Conservation (phyloP, 805 yeast genomes). For the Diddensiella caesifluorescens region DNA sequence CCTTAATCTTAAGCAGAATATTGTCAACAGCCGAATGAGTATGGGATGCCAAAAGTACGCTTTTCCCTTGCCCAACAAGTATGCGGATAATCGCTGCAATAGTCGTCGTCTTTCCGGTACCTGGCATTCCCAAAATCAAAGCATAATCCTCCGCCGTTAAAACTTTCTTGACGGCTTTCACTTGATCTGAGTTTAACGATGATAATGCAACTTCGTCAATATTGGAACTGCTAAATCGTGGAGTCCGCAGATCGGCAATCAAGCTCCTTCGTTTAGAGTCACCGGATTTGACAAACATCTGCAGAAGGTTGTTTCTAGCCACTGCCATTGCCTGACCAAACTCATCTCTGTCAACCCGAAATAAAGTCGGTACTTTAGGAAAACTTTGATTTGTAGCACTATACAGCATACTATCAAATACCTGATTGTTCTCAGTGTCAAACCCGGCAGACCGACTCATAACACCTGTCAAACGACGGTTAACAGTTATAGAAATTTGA, state of each 20-base stretch:
- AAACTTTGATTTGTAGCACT: conserved; percentile 4
- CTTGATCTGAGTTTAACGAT: conserved; percentile 65
- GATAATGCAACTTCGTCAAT: conserved; percentile 11
- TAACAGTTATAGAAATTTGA: conserved; percentile 45
- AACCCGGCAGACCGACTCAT: conserved; percentile 40
- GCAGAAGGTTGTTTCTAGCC: conserved; percentile 70
- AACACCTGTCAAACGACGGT: conserved; percentile 47
- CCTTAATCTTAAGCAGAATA: conserved; percentile 65
- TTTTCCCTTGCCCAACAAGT: conserved; percentile 54
- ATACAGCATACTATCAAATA: conserved; percentile 37
- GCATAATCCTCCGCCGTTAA: conserved; percentile 68
- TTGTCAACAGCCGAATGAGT: conserved; percentile 97
- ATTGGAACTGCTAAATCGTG: conserved; percentile 34
- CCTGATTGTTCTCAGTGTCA: conserved; percentile 42
- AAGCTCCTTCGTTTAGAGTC: conserved; percentile 33
- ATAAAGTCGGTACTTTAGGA: conserved; percentile 28
- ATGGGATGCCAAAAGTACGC: conserved; percentile 74
- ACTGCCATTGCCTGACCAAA: conserved; percentile 67
- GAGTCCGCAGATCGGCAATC: conserved; percentile 51
- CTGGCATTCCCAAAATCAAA: conserved; percentile 93
- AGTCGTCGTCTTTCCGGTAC: conserved; percentile 92
- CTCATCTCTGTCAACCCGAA: conserved; percentile 77
- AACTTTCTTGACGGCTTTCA: conserved; percentile 59
- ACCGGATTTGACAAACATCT: conserved; percentile 54
- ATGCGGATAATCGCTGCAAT: conserved; percentile 68